Percentiles rank a stretch among this genome's conserved stretches.
Evolutionary conservation across 768 basidiomycete genomes (phyloP).

Genomic region (Leccinum boreale): DNA sequence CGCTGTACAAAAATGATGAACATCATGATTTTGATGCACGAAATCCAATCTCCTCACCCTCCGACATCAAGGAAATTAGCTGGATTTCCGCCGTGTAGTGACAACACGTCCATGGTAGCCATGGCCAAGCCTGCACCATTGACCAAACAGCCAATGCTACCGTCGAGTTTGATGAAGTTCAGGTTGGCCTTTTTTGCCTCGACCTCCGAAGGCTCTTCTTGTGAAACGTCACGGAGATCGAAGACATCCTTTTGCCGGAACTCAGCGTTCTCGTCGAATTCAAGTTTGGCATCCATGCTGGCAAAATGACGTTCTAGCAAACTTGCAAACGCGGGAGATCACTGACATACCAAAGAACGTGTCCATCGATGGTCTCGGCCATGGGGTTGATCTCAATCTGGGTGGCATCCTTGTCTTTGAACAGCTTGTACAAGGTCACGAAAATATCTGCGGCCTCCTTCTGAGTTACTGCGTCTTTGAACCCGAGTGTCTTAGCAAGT

Average conservation of each 20-base stretch:
- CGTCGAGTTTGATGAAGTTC: conserved; percentile 99
- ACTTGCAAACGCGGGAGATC: neutral
- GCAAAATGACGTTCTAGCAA: neutral
- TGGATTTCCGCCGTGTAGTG: conserved; percentile 92
- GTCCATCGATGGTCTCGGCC: conserved; percentile 87
- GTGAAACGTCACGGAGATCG: conserved; percentile 82
- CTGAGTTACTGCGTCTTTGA: conserved; percentile 67
- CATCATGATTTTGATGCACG: neutral
- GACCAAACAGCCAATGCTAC: conserved; percentile 93
- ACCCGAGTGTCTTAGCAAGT: conserved; percentile 89
- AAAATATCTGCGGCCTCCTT: conserved; percentile 91
- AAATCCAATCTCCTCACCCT: conserved; percentile 50
- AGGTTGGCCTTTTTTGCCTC: conserved; percentile 95
- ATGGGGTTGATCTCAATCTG: conserved; percentile 99
- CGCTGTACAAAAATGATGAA: conserved; percentile 43
- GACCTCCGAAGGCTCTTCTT: conserved; percentile 97
- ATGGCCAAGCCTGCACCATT: conserved; percentile 99
- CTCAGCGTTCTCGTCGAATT: conserved; percentile 99
- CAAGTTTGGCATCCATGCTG: conserved; percentile 99
- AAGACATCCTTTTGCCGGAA: conserved; percentile 95
- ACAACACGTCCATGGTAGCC: conserved; percentile 99
- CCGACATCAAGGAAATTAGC: conserved; percentile 99
- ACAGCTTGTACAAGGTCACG: conserved; percentile 90
- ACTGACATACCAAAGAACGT: conserved; percentile 85
- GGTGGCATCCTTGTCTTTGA: conserved; percentile 98